Percentiles rank a stretch among this genome's conserved stretches.
These are phyloP conservation scores for Auricularia sp. DNA, from an alignment of 768 basidiomycete species.

Conservation along the genomic window DNA sequence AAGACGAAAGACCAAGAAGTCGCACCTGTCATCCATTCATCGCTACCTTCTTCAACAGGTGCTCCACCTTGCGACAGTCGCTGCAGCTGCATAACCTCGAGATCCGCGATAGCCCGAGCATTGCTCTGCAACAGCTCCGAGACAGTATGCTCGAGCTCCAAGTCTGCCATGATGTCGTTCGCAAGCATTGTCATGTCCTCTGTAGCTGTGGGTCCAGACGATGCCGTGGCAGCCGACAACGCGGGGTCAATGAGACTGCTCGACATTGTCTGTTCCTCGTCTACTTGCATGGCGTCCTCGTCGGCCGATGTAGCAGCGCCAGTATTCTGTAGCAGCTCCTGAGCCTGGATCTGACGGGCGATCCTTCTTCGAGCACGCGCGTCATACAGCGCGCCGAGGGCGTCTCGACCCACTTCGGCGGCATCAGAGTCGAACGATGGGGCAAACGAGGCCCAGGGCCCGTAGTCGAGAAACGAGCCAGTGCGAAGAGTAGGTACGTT, in stretches of 20 bases:
- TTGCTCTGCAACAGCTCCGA: slow-evolving; percentile 60
- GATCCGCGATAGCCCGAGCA: slow-evolving; percentile 46
- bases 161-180: slow-evolving; percentile 45
- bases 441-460: slow-evolving; percentile 63
- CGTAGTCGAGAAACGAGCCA: slow-evolving; percentile 72
- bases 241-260: slow-evolving; percentile 7
- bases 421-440: slow-evolving; percentile 71
- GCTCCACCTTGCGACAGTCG: slow-evolving; percentile 33
- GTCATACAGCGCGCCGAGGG: slow-evolving; percentile 36
- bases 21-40: slow-evolving; percentile 78
- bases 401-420: slow-evolving; percentile 52
- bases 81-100: slow-evolving; percentile 54
- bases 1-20: slow-evolving; percentile 9
- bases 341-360: slow-evolving; percentile 11
- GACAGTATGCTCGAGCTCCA: slow-evolving; percentile 60
- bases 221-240: slow-evolving; percentile 9
- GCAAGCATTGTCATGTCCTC: slow-evolving; percentile 27
- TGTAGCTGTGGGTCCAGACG: slow-evolving; percentile 22
- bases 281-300: slow-evolving; percentile 7
- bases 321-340: slow-evolving; percentile 9
- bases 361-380: slow-evolving; percentile 20
- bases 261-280: neutral
- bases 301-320: slow-evolving; percentile 16
- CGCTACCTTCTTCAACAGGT: slow-evolving; percentile 45
- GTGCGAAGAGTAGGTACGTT: slow-evolving; percentile 33